Evolutionary conservation across 345 rosid species (phyloP).

Genomic region (Gossypium bickii): DNA sequence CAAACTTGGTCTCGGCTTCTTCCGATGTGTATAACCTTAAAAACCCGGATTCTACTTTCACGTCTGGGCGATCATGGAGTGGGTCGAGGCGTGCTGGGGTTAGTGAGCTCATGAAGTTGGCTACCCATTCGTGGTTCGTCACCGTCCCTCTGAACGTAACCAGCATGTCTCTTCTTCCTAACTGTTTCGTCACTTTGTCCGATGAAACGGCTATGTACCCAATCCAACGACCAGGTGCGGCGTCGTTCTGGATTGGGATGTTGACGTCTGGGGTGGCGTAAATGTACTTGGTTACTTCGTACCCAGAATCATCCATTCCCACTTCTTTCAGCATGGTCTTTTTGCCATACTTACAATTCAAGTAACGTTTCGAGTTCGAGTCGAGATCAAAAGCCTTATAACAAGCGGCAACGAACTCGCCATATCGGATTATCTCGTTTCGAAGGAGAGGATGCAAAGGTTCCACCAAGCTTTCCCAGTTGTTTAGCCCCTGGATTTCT

Average conservation of each 20-base stretch:
- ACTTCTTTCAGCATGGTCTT: conserved; percentile 45
- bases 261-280: conserved; percentile 72
- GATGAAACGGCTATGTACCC: conserved; percentile 71
- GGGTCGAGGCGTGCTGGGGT: conserved; percentile 76
- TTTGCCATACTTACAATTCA: conserved; percentile 74
- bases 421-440: conserved; percentile 74
- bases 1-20: conserved; percentile 56
- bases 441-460: conserved; percentile 82
- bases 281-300: conserved; percentile 78
- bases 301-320: conserved; percentile 54
- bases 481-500: conserved; percentile 64
- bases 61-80: conserved; percentile 46
- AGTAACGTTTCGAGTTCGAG: conserved; percentile 62
- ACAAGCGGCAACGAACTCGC: conserved; percentile 62
- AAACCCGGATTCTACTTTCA: conserved; percentile 83
- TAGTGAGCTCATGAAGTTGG: conserved; percentile 75
- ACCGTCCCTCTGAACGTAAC: conserved; percentile 82
- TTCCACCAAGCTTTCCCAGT: conserved; percentile 75
- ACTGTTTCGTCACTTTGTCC: conserved; percentile 35
- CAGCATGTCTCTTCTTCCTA: conserved; percentile 74
- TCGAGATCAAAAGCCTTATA: conserved; percentile 76
- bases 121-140: conserved; percentile 73
- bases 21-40: conserved; percentile 70
- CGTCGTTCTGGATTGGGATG: conserved; percentile 52
- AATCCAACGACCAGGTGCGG: conserved; percentile 61